A percentile compares a stretch with the other conserved stretches of the same genome.
These are phyloP conservation scores for Eruca vesicaria DNA, from an alignment of 441 rosid genomes.

Conservation along the genomic window DNA sequence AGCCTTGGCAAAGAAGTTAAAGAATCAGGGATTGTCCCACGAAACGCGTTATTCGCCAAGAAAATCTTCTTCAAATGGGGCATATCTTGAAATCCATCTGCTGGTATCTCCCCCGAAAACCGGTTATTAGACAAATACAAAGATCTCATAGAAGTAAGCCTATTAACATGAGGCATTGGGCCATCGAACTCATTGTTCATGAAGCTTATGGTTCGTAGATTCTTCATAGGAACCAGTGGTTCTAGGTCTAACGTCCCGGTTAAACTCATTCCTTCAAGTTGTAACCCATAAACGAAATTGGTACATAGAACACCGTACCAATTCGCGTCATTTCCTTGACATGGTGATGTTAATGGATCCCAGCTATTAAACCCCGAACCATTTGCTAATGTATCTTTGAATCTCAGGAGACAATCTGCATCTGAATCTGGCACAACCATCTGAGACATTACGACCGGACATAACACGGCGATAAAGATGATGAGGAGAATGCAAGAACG, in stretches of 20 bases:
- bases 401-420: constrained; percentile 47
- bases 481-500: constrained; percentile 3
- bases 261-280: constrained; percentile 61
- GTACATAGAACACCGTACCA: constrained; percentile 69
- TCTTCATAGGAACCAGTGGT: constrained; percentile 39
- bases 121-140: constrained; percentile 63
- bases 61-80: constrained; percentile 54
- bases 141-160: constrained; percentile 46
- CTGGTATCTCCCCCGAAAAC: constrained; percentile 60
- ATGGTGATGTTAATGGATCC: constrained; percentile 46
- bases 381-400: constrained; percentile 47
- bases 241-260: constrained; percentile 49
- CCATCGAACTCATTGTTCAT: constrained; percentile 65
- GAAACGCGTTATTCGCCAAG: constrained; percentile 59
- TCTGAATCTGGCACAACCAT: constrained; percentile 30
- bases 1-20: constrained; percentile 18
- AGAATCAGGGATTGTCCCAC: constrained; percentile 56
- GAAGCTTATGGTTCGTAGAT: constrained; percentile 62
- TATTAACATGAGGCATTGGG: constrained; percentile 51
- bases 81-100: constrained; percentile 61
- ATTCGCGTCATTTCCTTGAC: constrained; percentile 40
- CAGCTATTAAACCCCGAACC: constrained; percentile 41
- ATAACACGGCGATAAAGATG: constrained; percentile 21
- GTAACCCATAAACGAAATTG: constrained; percentile 52
- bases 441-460: constrained; percentile 23